Conservation (phyloP, 192 early-diverging fungal species). For the Mortierella claussenii region DNA sequence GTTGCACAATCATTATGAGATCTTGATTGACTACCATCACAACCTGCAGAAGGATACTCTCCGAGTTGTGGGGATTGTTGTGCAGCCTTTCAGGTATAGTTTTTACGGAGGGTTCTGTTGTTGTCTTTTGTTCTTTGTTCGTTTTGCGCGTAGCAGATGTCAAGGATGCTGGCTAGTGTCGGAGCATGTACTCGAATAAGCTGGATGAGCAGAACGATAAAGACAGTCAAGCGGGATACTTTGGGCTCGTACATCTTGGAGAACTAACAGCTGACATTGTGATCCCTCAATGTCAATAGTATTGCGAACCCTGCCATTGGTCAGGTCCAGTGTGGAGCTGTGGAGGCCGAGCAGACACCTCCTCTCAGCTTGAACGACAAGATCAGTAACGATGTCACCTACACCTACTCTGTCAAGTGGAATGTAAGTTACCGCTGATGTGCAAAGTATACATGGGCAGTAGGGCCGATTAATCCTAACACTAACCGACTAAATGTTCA, state of each 20-base stretch:
- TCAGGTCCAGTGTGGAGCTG: conserved; percentile 6
- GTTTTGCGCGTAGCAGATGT: background rate
- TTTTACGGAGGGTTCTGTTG: background rate
- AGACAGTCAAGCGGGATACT: too few species aligned
- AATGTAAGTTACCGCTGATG: conserved; percentile 10
- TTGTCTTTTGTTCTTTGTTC: background rate
- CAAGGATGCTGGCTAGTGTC: too few species aligned
- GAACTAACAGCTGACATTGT: background rate
- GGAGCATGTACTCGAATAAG: too few species aligned
- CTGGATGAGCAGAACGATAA: too few species aligned
- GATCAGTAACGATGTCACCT: conserved; percentile 7
- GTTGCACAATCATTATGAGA: conserved; percentile 92
- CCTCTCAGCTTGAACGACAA: conserved; percentile 25
- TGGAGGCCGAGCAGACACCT: conserved; percentile 18
- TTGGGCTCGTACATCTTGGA: background rate
- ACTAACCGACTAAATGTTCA: background rate
- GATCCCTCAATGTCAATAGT: conserved; percentile 12
- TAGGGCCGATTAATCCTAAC: background rate
- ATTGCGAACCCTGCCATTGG: conserved; percentile 27
- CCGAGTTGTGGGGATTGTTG: conserved; percentile 92
- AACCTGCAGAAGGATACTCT: conserved; percentile 65
- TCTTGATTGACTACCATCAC: conserved; percentile 83
- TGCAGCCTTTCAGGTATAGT: conserved; percentile 71
- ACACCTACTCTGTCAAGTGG: conserved; percentile 49
- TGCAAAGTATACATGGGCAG: background rate